Conservation (phyloP, 2,329 filamentous ascomycete genomes). For the Phaeosphaeriaceae sp. region DNA sequence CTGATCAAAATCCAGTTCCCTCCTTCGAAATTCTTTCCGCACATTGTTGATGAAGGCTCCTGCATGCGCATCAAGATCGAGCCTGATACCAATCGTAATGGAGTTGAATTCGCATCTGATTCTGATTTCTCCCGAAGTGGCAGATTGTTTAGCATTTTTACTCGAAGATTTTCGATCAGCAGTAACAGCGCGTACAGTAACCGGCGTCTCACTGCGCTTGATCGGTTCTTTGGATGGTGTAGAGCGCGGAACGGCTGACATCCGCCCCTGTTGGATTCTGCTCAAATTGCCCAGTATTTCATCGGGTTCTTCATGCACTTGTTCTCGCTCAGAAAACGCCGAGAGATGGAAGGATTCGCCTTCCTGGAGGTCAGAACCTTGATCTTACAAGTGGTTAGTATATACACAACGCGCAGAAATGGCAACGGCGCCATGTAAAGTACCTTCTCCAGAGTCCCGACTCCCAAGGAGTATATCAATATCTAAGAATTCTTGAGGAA, state of each 20-base stretch:
- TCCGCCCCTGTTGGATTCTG: not conserved
- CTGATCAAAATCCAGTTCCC: not conserved
- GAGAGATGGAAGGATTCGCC: not conserved
- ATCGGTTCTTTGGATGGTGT: not conserved
- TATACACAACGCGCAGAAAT: not conserved
- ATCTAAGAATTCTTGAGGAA: constrained; percentile 1
- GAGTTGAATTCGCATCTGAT: not conserved
- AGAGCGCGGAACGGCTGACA: not conserved
- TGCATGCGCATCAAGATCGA: not conserved
- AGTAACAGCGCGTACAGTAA: not conserved
- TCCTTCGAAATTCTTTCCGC: not conserved
- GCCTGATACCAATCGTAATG: not conserved
- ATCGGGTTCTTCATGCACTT: not conserved
- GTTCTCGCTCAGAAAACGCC: too few relatives aligned
- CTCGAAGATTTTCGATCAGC: not conserved
- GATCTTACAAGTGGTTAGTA: not conserved
- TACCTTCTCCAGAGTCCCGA: constrained; percentile 6
- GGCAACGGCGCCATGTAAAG: not conserved
- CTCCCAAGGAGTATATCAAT: constrained; percentile 8
- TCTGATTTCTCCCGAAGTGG: not conserved
- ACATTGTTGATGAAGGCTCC: not conserved
- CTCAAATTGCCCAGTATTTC: not conserved
- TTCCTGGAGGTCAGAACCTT: not conserved
- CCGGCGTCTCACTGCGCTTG: not conserved
- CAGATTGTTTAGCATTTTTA: not conserved